Conservation (phyloP, 2,329 filamentous ascomycete genomes). For the Ophiostoma ips region DNA sequence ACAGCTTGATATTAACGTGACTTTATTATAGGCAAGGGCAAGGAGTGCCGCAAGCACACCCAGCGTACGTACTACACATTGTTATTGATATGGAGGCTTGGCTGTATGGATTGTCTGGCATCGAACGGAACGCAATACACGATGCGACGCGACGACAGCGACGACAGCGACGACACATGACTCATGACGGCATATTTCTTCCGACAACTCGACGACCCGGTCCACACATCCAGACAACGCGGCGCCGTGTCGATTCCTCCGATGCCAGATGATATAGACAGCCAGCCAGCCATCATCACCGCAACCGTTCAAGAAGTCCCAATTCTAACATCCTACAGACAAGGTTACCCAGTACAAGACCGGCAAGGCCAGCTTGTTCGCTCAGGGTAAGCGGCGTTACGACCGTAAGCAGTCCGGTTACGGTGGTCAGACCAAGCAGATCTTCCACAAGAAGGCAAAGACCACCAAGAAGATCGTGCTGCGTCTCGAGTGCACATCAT, state of each 20-base stretch:
- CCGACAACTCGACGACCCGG: too few species aligned
- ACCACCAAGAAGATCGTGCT: constrained; percentile 99
- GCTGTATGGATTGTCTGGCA: not conserved
- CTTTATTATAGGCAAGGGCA: constrained; percentile 48
- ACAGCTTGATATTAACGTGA: constrained; percentile 8
- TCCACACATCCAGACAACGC: too few species aligned
- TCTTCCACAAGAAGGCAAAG: constrained; percentile 99
- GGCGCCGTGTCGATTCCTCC: too few species aligned
- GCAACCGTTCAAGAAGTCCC: not conserved
- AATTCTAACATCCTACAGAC: constrained; percentile 28
- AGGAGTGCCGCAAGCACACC: constrained; percentile 67
- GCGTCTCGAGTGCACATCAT: constrained; percentile 90
- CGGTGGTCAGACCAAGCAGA: constrained; percentile 99
- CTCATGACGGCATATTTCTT: too few species aligned
- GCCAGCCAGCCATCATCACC: not conserved
- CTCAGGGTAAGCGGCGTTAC: constrained; percentile 98
- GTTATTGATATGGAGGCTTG: not conserved
- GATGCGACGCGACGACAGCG: not conserved
- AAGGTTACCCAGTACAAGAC: constrained; percentile 72
- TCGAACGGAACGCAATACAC: not conserved
- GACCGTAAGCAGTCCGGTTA: constrained; percentile 85
- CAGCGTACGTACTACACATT: constrained; percentile 22
- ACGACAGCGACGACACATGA: not conserved
- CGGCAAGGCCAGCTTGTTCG: constrained; percentile 24
- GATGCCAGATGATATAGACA: too few species aligned